phyloP scores from a whole-genome alignment of 2,329 filamentous ascomycete species.

The Eurotiales sp. region DNA sequence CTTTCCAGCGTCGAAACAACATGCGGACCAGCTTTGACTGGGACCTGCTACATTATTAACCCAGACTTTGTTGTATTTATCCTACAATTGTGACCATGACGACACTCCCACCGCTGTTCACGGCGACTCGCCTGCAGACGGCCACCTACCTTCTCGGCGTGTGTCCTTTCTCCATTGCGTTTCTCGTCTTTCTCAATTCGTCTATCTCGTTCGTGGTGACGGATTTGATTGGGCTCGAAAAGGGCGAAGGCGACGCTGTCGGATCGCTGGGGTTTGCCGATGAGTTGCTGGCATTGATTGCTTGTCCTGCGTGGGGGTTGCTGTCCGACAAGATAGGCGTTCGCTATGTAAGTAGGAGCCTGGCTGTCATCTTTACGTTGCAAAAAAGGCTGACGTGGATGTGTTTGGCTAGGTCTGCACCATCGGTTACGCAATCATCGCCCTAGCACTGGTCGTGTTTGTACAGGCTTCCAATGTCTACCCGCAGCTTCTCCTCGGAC shows the following conservation, averaged over 20 bases:
- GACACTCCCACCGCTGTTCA: slow-evolving; percentile 43
- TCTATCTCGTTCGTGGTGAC: slow-evolving; percentile 63
- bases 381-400: not conserved
- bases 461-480: slow-evolving; percentile 86
- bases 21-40: not conserved
- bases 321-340: slow-evolving; percentile 48
- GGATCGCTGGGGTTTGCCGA: slow-evolving; percentile 52
- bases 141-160: slow-evolving; percentile 59
- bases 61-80: too few relatives aligned
- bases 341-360: slow-evolving; percentile 41
- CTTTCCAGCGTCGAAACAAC: not conserved
- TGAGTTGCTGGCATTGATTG: slow-evolving; percentile 45
- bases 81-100: too few relatives aligned
- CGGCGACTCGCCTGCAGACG: slow-evolving; percentile 55
- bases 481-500: slow-evolving; percentile 77
- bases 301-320: slow-evolving; percentile 49
- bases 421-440: slow-evolving; percentile 77
- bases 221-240: slow-evolving; percentile 55
- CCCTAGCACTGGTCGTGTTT: slow-evolving; percentile 69
- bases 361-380: not conserved
- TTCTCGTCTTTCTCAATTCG: slow-evolving; percentile 63
- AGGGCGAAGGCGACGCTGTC: slow-evolving; percentile 58
- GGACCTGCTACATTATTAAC: too few relatives aligned
- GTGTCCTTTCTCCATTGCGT: slow-evolving; percentile 62
- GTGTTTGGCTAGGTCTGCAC: slow-evolving; percentile 48